These are phyloP conservation scores for Petrea volubilis DNA, from an alignment of 257 asterid species.

Conservation along the genomic window DNA sequence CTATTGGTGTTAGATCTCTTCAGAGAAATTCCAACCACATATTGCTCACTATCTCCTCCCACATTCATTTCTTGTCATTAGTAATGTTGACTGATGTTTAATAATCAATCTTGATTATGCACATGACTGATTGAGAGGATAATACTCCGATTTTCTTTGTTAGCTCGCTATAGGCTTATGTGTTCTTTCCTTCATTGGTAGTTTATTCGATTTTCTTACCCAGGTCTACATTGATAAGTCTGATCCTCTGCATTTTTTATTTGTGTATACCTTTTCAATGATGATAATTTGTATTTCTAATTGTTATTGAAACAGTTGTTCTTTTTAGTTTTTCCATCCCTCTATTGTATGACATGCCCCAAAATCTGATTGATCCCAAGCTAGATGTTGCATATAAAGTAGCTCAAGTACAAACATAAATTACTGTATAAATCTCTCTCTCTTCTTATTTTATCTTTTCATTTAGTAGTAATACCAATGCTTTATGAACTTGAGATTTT, in stretches of 20 bases:
- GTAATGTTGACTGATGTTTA: constrained; percentile 1
- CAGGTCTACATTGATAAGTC: constrained; percentile 65
- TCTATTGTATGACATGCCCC: constrained; percentile 59
- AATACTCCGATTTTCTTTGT: constrained; percentile 24
- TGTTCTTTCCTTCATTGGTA: constrained; percentile 67
- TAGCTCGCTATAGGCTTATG: constrained; percentile 68
- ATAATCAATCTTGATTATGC: background rate
- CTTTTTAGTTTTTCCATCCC: constrained; percentile 72
- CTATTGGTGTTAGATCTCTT: no score
- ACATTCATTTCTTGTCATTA: no score
- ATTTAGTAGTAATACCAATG: no score
- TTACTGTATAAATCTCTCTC: no score
- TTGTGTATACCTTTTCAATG: background rate
- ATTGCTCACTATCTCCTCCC: no score
- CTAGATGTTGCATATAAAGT: constrained; percentile 45
- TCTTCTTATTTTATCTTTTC: no score
- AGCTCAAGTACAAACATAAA: constrained; percentile 49
- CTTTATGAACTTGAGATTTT: no score
- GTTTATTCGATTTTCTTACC: constrained; percentile 69
- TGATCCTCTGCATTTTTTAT: constrained; percentile 8
- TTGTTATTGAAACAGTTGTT: constrained; percentile 46
- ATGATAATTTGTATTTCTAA: background rate
- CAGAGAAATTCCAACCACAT: no score
- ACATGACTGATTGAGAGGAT: constrained; percentile 17
- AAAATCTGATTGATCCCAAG: constrained; percentile 60